Percentiles rank a stretch among this genome's conserved stretches.
phyloP scores from a whole-genome alignment of 1,139 yeast species.

The Wickerhamomyces sp. region DNA sequence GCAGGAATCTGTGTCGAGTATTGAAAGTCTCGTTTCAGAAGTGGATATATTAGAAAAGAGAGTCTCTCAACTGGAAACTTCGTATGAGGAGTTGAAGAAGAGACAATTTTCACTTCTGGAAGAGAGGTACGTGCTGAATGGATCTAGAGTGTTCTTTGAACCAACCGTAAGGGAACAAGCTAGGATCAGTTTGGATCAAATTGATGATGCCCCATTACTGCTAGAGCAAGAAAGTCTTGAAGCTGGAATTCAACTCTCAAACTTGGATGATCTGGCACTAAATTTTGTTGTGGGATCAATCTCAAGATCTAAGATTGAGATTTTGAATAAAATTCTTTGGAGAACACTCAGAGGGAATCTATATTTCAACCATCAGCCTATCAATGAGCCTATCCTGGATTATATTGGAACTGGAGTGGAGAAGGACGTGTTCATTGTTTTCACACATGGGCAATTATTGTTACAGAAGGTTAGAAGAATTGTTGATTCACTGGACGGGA shows the following conservation, averaged over 20 bases:
- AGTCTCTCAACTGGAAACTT: conserved; percentile 40
- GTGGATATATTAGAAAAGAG: conserved; percentile 37
- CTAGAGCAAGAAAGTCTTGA: conserved; percentile 25
- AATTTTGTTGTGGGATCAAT: conserved; percentile 62
- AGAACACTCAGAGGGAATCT: conserved; percentile 70
- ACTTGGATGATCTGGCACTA: conserved; percentile 30
- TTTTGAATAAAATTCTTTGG: conserved; percentile 67
- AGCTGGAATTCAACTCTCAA: conserved; percentile 22
- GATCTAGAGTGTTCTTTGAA: conserved; percentile 35
- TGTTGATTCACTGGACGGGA: conserved; percentile 63
- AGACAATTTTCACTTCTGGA: conserved; percentile 37
- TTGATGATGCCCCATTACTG: conserved; percentile 34
- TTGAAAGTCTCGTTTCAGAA: conserved; percentile 37
- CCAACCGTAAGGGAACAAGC: conserved; percentile 18
- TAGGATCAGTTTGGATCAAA: conserved; percentile 35
- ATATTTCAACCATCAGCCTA: conserved; percentile 58
- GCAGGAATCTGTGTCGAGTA: conserved; percentile 30
- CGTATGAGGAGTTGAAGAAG: conserved; percentile 33
- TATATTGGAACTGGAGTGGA: conserved; percentile 35
- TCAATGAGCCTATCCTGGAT: conserved; percentile 40
- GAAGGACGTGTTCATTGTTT: conserved; percentile 61
- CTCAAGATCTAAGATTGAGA: conserved; percentile 50
- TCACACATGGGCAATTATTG: conserved; percentile 65
- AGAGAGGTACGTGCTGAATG: conserved; percentile 45
- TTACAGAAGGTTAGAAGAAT: conserved; percentile 53